phyloP scores from a whole-genome alignment of 768 basidiomycete genomes.

The Leucogyrophana mollusca region DNA sequence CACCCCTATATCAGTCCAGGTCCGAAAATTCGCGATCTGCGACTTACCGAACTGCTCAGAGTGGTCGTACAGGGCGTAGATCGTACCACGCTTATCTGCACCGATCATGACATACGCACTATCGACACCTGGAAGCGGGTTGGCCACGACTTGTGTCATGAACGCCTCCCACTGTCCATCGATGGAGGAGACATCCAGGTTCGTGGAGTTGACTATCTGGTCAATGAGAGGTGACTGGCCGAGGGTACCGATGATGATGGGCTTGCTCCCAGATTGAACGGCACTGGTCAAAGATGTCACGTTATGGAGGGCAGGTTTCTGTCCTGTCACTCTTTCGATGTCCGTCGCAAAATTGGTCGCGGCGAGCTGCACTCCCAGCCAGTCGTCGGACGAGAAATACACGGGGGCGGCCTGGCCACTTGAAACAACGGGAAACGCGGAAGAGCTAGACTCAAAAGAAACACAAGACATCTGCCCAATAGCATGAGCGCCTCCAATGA shows the following conservation, averaged over 20 bases:
- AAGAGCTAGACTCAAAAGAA: slow-evolving; percentile 34
- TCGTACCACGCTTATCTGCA: slow-evolving; percentile 63
- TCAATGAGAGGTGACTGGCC: slow-evolving; percentile 55
- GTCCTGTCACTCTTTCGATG: slow-evolving; percentile 58
- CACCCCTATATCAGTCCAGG: not conserved
- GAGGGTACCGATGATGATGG: slow-evolving; percentile 66
- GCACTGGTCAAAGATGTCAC: slow-evolving; percentile 33
- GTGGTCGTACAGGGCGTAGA: slow-evolving; percentile 65
- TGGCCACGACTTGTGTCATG: slow-evolving; percentile 47
- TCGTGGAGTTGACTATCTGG: slow-evolving; percentile 49
- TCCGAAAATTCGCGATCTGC: not conserved
- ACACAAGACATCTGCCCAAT: slow-evolving; percentile 54
- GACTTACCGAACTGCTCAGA: slow-evolving; percentile 62
- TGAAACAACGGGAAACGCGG: slow-evolving; percentile 43
- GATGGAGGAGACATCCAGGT: slow-evolving; percentile 54
- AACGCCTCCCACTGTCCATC: slow-evolving; percentile 70
- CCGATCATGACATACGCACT: slow-evolving; percentile 69
- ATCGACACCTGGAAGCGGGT: slow-evolving; percentile 55
- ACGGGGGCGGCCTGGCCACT: slow-evolving; percentile 47
- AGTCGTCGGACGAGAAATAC: slow-evolving; percentile 53
- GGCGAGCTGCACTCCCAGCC: slow-evolving; percentile 62
- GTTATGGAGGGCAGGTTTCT: slow-evolving; percentile 50
- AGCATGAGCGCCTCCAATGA: slow-evolving; percentile 26
- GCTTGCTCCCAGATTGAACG: slow-evolving; percentile 23
- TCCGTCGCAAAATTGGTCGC: slow-evolving; percentile 51